Evolutionary conservation across 139 green algal genomes (phyloP).

Genomic region (Chlorella sorokiniana): DNA sequence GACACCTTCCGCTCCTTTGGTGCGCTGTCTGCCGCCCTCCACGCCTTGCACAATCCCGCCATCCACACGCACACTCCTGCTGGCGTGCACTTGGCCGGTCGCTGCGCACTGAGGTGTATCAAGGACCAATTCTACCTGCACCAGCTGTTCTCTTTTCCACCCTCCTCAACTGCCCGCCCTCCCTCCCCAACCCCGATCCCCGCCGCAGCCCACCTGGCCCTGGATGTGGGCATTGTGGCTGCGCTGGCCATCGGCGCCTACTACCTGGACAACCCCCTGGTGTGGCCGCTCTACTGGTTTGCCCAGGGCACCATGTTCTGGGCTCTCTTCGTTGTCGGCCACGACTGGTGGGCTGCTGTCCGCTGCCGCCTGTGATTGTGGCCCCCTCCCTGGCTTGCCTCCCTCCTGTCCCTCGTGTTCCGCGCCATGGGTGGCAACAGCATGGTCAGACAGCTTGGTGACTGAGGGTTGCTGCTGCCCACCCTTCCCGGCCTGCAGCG

Average conservation of each 20-base stretch:
- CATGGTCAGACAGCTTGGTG: no score
- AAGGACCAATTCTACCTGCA: no score
- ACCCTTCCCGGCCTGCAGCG: slow-evolving; percentile 58
- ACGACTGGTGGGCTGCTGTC: slow-evolving; percentile 86
- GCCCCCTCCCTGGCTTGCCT: neutral
- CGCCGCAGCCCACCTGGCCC: slow-evolving; percentile 61
- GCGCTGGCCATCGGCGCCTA: slow-evolving; percentile 77
- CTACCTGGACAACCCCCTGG: slow-evolving; percentile 67
- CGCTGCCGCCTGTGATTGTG: neutral
- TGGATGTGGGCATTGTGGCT: slow-evolving; percentile 86
- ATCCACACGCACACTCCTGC: neutral
- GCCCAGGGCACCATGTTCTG: slow-evolving; percentile 97
- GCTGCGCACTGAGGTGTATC: no score
- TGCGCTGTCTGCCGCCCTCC: neutral
- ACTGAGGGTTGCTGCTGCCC: neutral
- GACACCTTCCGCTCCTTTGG: slow-evolving; percentile 70
- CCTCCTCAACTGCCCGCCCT: no score
- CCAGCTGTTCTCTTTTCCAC: neutral
- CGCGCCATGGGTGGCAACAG: no score
- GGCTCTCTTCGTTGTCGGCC: slow-evolving; percentile 95
- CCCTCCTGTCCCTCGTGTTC: neutral
- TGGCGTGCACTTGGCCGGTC: neutral
- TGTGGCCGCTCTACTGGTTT: slow-evolving; percentile 95
- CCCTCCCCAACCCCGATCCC: neutral
- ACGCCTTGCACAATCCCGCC: neutral